Evolutionary conservation across 257 asterid species (phyloP).

Genomic region (Echium plantagineum): DNA sequence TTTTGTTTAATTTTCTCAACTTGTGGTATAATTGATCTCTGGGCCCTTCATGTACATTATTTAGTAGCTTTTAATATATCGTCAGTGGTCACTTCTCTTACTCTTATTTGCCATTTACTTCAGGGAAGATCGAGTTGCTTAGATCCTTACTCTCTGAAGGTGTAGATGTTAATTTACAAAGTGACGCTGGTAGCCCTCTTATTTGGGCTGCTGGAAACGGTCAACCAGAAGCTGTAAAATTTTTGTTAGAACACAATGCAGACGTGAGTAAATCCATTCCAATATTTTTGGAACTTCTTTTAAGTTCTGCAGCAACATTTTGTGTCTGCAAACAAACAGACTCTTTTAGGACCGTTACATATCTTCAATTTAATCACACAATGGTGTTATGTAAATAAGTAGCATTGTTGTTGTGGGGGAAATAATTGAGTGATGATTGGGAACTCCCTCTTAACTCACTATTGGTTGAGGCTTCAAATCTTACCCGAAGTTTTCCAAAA

Average conservation of each 20-base stretch:
- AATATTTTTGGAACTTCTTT: neutral
- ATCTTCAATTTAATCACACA: too few species aligned
- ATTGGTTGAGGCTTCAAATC: neutral
- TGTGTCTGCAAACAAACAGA: neutral
- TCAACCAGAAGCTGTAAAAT: constrained; percentile 65
- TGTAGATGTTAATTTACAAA: constrained; percentile 59
- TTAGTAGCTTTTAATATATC: neutral
- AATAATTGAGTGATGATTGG: neutral
- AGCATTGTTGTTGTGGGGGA: too few species aligned
- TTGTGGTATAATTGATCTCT: neutral
- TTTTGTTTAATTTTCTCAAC: too few species aligned
- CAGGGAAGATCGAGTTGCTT: constrained; percentile 71
- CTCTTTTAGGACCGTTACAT: neutral
- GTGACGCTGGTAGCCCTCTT: constrained; percentile 91
- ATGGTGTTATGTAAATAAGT: too few species aligned
- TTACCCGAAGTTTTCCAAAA: neutral
- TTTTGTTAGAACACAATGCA: constrained; percentile 73
- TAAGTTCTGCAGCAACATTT: neutral
- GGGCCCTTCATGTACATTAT: neutral
- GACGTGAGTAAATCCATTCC: constrained; percentile 35
- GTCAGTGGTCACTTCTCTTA: neutral
- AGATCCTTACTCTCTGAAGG: constrained; percentile 50
- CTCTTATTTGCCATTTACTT: constrained; percentile 16
- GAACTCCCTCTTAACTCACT: neutral
- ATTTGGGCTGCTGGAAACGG: constrained; percentile 97